phyloP scores from a whole-genome alignment of 192 early-diverging fungal genomes.

The Kappamyces sp. region DNA sequence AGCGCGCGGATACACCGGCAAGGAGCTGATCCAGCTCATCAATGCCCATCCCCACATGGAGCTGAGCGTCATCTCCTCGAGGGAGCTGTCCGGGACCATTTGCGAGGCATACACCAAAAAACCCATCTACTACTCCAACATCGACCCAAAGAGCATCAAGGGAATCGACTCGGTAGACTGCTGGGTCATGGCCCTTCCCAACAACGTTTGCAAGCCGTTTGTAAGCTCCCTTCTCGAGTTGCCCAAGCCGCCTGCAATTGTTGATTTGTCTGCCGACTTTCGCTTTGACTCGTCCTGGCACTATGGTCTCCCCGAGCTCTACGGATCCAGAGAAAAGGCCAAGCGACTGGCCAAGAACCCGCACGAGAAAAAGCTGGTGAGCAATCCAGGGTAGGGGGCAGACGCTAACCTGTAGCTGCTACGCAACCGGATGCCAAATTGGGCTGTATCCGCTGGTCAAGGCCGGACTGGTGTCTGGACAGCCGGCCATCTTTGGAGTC shows the following conservation, averaged over 20 bases:
- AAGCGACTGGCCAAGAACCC: constrained; percentile 24
- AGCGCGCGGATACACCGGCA: constrained; percentile 95
- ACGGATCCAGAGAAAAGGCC: constrained; percentile 58
- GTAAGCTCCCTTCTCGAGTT: constrained; percentile 65
- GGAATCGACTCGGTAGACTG: constrained; percentile 63
- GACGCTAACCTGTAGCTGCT: no score
- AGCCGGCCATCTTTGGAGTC: constrained; percentile 86
- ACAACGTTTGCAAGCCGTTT: constrained; percentile 89
- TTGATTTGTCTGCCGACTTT: constrained; percentile 91
- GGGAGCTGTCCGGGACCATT: constrained; percentile 85
- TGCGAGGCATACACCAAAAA: constrained; percentile 70
- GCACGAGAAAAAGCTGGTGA: constrained; percentile 48
- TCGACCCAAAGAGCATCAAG: constrained; percentile 63
- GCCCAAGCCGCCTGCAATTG: constrained; percentile 55
- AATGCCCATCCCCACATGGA: constrained; percentile 79
- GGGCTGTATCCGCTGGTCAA: constrained; percentile 75
- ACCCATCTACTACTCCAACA: constrained; percentile 69
- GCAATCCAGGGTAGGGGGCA: constrained; percentile 98
- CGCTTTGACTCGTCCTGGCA: constrained; percentile 53
- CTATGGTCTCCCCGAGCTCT: constrained; percentile 44
- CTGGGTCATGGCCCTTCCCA: constrained; percentile 96
- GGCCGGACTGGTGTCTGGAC: constrained; percentile 27
- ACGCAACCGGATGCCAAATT: constrained; percentile 95
- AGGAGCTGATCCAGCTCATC: constrained; percentile 86
- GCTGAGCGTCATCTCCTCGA: constrained; percentile 85